These are phyloP conservation scores for Mimosa pudica DNA, from an alignment of 306 rosid species.

Conservation along the genomic window DNA sequence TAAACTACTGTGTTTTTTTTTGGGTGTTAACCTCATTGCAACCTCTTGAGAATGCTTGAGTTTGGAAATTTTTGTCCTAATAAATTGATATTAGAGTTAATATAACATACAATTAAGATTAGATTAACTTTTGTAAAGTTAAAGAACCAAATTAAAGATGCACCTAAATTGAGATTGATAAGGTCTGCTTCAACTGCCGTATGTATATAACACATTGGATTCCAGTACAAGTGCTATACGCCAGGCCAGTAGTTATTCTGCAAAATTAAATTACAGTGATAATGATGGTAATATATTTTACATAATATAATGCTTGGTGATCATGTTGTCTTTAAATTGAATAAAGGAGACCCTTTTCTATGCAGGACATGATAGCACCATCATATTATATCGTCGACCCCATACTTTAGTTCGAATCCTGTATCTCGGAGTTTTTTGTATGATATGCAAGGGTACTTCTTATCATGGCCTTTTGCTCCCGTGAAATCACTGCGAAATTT, in stretches of 20 bases:
- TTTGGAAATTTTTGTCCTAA: too few species aligned
- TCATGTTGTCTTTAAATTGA: not conserved
- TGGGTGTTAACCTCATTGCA: too few species aligned
- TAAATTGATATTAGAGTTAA: too few species aligned
- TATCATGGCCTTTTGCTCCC: conserved; percentile 5
- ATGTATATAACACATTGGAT: not conserved
- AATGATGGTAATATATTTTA: not conserved
- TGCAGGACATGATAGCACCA: conserved; percentile 50
- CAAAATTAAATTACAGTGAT: not conserved
- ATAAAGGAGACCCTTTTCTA: conserved; percentile 49
- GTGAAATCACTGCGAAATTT: conserved; percentile 22
- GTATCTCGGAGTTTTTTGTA: conserved; percentile 46
- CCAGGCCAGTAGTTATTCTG: not conserved
- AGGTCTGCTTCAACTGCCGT: not conserved
- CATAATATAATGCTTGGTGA: not conserved
- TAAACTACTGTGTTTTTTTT: too few species aligned
- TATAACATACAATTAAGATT: too few species aligned
- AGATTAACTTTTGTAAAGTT: too few species aligned
- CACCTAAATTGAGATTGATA: too few species aligned
- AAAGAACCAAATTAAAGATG: too few species aligned
- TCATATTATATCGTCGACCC: conserved; percentile 46
- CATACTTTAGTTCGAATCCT: conserved; percentile 50
- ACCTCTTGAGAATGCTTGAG: too few species aligned
- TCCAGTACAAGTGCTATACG: not conserved
- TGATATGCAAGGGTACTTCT: conserved; percentile 35